Percentiles rank a stretch among this genome's conserved stretches.
phyloP scores from a whole-genome alignment of 1,139 yeast species.

The Yamadazyma trypodendri region DNA sequence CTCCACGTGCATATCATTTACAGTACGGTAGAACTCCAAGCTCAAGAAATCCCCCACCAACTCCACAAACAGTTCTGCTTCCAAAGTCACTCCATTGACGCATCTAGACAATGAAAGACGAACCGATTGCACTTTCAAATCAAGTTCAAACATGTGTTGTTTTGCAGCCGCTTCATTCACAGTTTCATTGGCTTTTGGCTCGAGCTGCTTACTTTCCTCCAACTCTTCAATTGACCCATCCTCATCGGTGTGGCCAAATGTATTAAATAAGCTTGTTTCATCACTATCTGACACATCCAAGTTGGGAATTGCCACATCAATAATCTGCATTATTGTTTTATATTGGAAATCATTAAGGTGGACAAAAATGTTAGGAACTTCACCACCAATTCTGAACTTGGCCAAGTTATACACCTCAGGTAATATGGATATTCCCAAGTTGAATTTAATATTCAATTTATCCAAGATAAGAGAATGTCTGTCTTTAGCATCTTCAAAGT shows the following conservation, averaged over 20 bases:
- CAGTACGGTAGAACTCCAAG: conserved; percentile 60
- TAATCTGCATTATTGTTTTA: conserved; percentile 75
- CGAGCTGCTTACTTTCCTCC: conserved; percentile 5
- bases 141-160: conserved; percentile 69
- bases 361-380: conserved; percentile 71
- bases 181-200: conserved; percentile 3
- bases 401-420: conserved; percentile 80
- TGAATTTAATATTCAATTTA: conserved; percentile 68
- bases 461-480: conserved; percentile 63
- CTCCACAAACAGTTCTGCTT: conserved; percentile 69
- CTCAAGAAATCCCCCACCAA: conserved; percentile 65
- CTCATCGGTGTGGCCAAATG: conserved; percentile 27
- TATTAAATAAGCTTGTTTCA: conserved; percentile 33
- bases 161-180: conserved; percentile 19
- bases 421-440: conserved; percentile 77
- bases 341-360: conserved; percentile 87
- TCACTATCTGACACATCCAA: conserved; percentile 37
- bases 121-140: conserved; percentile 64
- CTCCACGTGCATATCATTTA: conserved; percentile 63
- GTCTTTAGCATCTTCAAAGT: conserved; percentile 37
- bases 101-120: conserved; percentile 68
- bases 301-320: conserved; percentile 70
- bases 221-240: conserved; percentile 21
- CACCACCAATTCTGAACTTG: conserved; percentile 70
- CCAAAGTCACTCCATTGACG: conserved; percentile 56